phyloP scores from a whole-genome alignment of 2,329 filamentous ascomycete species.

The Gremmenia infestans region DNA sequence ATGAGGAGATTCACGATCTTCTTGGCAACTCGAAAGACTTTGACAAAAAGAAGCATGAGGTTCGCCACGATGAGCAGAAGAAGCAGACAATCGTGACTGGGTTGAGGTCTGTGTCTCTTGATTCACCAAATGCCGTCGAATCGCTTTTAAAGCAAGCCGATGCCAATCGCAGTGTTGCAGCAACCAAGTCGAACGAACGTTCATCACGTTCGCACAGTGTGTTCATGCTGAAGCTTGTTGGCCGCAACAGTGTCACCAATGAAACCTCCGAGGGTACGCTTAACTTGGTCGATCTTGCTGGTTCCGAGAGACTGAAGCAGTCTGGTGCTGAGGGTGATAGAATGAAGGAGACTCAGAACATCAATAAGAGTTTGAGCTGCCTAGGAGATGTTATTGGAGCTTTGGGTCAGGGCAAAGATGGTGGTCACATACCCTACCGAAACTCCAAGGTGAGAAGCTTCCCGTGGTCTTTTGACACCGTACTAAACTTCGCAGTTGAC shows the following conservation, averaged over 20 bases:
- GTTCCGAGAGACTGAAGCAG: slow-evolving; percentile 84
- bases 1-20: slow-evolving; percentile 91
- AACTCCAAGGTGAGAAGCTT: slow-evolving; percentile 74
- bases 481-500: slow-evolving; percentile 56
- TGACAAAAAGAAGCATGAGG: slow-evolving; percentile 80
- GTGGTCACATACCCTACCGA: slow-evolving; percentile 81
- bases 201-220: slow-evolving; percentile 94
- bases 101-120: slow-evolving; percentile 68
- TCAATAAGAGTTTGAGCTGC: slow-evolving; percentile 91
- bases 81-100: slow-evolving; percentile 81
- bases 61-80: slow-evolving; percentile 76
- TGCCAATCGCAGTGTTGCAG: slow-evolving; percentile 84
- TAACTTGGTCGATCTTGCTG: slow-evolving; percentile 92
- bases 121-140: slow-evolving; percentile 76
- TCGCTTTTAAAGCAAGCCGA: slow-evolving; percentile 74
- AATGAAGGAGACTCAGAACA: slow-evolving; percentile 91
- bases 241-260: slow-evolving; percentile 65
- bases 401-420: slow-evolving; percentile 74
- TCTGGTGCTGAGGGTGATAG: slow-evolving; percentile 81
- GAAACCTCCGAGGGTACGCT: slow-evolving; percentile 89
- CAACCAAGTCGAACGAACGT: slow-evolving; percentile 95
- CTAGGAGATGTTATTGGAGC: slow-evolving; percentile 92
- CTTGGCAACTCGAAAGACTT: slow-evolving; percentile 67
- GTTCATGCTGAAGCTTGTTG: slow-evolving; percentile 78
- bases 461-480: background rate